phyloP scores from a whole-genome alignment of 148 eudicot species.

The Mesembryanthemum crystallinum region DNA sequence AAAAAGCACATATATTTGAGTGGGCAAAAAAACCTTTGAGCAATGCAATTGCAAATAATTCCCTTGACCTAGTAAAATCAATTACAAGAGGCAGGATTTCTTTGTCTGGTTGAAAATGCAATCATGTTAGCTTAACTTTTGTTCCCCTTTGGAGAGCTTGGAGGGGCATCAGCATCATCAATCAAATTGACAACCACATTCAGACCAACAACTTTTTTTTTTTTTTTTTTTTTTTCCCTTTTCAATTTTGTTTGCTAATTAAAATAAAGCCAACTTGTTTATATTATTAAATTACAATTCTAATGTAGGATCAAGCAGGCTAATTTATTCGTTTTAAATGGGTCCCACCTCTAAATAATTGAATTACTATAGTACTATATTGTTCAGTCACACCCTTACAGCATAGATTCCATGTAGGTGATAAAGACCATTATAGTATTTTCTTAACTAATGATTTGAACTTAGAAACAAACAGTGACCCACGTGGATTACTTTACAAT shows the following conservation, averaged over 20 bases:
- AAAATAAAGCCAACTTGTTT: constrained; percentile 17
- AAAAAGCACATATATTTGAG: not conserved
- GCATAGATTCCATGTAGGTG: constrained; percentile 28
- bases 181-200: constrained; percentile 23
- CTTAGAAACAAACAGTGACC: constrained; percentile 19
- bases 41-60: not conserved
- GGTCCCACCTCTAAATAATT: constrained; percentile 2
- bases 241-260: constrained; percentile 9
- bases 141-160: not conserved
- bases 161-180: constrained; percentile 14
- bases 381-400: constrained; percentile 17
- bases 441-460: constrained; percentile 7
- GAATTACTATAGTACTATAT: constrained; percentile 1
- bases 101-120: not conserved
- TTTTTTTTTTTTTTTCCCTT: too few species aligned
- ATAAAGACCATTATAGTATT: constrained; percentile 16
- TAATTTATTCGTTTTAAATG: constrained; percentile 16
- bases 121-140: not conserved
- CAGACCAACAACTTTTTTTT: constrained; percentile 24
- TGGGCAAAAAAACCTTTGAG: not conserved
- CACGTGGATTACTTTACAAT: constrained; percentile 20
- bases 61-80: not conserved
- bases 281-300: not conserved
- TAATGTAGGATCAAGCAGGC: constrained; percentile 12
- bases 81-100: not conserved